phyloP scores from a whole-genome alignment of 2,329 filamentous ascomycete species.

The Colletotrichum limetticola region DNA sequence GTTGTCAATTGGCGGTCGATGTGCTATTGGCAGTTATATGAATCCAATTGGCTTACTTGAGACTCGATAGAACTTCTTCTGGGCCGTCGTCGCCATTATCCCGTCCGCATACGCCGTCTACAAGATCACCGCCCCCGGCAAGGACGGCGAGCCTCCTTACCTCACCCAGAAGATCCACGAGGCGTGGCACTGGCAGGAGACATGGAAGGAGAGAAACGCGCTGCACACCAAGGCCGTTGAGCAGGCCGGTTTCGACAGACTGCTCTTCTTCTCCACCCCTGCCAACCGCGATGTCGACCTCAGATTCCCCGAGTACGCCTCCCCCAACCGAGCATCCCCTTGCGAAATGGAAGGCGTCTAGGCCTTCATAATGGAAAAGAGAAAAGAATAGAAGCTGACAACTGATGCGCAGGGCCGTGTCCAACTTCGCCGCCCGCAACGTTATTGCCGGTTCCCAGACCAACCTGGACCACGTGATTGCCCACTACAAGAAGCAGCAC shows the following conservation, averaged over 20 bases:
- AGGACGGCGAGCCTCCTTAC: conserved; percentile 61
- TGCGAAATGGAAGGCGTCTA: neutral
- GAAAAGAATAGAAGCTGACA: conserved; percentile 16
- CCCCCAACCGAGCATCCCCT: neutral
- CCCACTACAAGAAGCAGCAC: conserved; percentile 67
- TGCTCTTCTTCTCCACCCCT: conserved; percentile 59
- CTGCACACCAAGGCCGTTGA: conserved; percentile 63
- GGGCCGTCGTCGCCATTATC: conserved; percentile 56
- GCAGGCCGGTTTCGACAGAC: conserved; percentile 68
- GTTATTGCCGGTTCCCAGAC: conserved; percentile 65
- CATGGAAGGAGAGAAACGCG: conserved; percentile 64
- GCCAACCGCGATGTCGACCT: conserved; percentile 61
- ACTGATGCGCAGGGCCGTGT: conserved; percentile 54
- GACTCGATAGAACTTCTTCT: conserved; percentile 48
- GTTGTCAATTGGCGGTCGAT: neutral
- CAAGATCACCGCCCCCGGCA: conserved; percentile 58
- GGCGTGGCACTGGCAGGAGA: conserved; percentile 58
- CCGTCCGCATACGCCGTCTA: conserved; percentile 58
- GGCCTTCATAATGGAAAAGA: neutral
- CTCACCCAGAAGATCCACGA: conserved; percentile 58
- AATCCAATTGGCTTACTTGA: conserved; percentile 4
- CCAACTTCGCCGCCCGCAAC: conserved; percentile 62
- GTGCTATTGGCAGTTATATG: neutral
- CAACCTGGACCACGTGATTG: conserved; percentile 66
- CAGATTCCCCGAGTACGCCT: conserved; percentile 67